A percentile compares a stretch with the other conserved stretches of the same genome.
These are phyloP conservation scores for Apiospora kogelbergensis DNA, from an alignment of 2,329 filamentous ascomycete genomes.

Conservation along the genomic window DNA sequence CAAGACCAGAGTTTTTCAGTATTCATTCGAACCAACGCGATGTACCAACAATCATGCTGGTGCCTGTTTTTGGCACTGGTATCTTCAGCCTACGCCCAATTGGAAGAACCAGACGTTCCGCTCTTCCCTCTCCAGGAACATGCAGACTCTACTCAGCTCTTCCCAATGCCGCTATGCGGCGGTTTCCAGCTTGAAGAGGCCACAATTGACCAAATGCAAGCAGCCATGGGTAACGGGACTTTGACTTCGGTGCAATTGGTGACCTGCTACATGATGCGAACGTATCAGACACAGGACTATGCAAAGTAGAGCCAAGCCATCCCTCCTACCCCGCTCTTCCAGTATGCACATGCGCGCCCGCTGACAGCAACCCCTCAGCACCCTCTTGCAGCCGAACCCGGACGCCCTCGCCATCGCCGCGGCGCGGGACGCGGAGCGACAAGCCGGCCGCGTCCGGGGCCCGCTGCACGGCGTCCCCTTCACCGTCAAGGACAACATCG, in stretches of 20 bases:
- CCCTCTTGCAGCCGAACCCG: slow-evolving; percentile 67
- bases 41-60: not conserved
- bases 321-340: not conserved
- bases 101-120: not conserved
- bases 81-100: not conserved
- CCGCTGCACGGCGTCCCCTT: slow-evolving; percentile 76
- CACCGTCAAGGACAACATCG: slow-evolving; percentile 73
- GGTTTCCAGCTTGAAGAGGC: slow-evolving; percentile 66
- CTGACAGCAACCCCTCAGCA: slow-evolving; percentile 33
- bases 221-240: slow-evolving; percentile 50
- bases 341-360: not conserved
- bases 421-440: slow-evolving; percentile 60
- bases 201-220: slow-evolving; percentile 67
- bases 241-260: slow-evolving; percentile 60
- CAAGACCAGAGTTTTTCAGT: not conserved
- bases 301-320: slow-evolving; percentile 49
- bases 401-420: slow-evolving; percentile 64
- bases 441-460: slow-evolving; percentile 55
- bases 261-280: slow-evolving; percentile 61
- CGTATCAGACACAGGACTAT: slow-evolving; percentile 63
- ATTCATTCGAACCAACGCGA: not conserved
- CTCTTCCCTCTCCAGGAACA: slow-evolving; percentile 35
- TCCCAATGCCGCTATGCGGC: slow-evolving; percentile 63
- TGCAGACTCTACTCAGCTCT: slow-evolving; percentile 40
- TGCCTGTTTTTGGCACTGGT: not conserved